Evolutionary conservation across 164 flowering plant species (phyloP).

Genomic region (Magnolia changhungtana): DNA sequence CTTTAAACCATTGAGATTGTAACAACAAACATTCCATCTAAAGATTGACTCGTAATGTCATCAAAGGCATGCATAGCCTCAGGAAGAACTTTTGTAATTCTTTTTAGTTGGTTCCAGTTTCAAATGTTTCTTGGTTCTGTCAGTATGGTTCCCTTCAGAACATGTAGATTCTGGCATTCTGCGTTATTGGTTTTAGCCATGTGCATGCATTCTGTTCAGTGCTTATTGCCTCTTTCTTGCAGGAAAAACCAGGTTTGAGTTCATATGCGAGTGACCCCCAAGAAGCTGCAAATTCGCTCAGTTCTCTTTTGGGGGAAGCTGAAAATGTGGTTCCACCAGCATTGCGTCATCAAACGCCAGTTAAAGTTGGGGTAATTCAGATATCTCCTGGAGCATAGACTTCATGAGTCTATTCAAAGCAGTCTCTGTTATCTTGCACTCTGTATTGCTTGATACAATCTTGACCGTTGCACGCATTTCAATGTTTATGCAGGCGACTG

Average conservation of each 20-base stretch:
- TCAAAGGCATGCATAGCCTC: no score
- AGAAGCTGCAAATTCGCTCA: slow-evolving; percentile 67
- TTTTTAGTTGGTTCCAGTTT: not conserved
- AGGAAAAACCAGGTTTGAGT: slow-evolving; percentile 85
- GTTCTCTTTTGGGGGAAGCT: slow-evolving; percentile 57
- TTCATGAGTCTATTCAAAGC: not conserved
- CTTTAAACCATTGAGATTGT: not conserved
- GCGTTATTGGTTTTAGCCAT: not conserved
- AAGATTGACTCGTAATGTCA: not conserved
- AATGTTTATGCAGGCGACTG: slow-evolving; percentile 72
- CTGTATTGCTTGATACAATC: not conserved
- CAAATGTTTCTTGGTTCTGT: not conserved
- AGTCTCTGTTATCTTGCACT: not conserved
- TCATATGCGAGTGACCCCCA: slow-evolving; percentile 58
- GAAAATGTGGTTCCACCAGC: slow-evolving; percentile 62
- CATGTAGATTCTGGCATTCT: not conserved
- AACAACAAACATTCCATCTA: not conserved
- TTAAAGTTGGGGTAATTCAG: slow-evolving; percentile 75
- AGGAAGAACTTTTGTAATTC: not conserved
- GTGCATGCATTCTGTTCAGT: not conserved
- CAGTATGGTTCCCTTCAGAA: not conserved
- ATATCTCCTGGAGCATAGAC: not conserved
- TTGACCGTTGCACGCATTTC: not conserved
- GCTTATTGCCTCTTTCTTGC: slow-evolving; percentile 8
- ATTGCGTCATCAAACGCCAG: slow-evolving; percentile 59